Evolutionary conservation across 2,329 filamentous ascomycete genomes (phyloP), one percentile per base, ranked within the genome.

Genomic region (Fusarium buxicola): DNA sequence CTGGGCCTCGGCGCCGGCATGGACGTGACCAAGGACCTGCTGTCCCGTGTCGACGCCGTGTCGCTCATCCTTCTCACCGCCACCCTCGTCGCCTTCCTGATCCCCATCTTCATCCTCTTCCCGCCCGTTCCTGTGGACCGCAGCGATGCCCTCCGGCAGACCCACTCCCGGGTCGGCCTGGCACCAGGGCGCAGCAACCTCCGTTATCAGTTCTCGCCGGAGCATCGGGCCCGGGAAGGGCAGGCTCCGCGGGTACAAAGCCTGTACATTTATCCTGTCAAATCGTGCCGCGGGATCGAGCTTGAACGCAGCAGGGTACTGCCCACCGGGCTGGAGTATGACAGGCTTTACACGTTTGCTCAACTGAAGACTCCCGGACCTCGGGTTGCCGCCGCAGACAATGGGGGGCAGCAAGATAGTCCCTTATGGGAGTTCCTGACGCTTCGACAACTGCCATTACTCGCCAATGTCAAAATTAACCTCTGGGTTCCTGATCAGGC

Each of bases 311-410:
- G 85, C 58, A 84, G 86, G 50, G 82, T 95, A 13, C 77, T 92
- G 40, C 79, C 86, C 7, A 86, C 86, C 3, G 92, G 93, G 3
- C 81, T 96, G 54, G 85, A 89, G 73, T 91, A 90, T 75, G 93
- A 97, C 76, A 86, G 92, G 7, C 85, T 94, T 66, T 96, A 93
- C 79, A 89, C 87, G 43, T 92, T 97, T 73, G 92, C 91, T 2
- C 89, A 94, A 74, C 80, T 63, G 36, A 59, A 53, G 31, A 18
- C 56, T 39, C 32, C 52, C 6, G 28, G 32, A 11, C 18, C 34
- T 10, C 55, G 51, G 45, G 28, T 53, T 21, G 55, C 40, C 27
- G 28, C 30, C 13, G 27, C 50, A 12, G 31, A 7, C 36, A 31
- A 28, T 70, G 72, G 75, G 28, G 76, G 74, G 54, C 74, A 78